These are phyloP conservation scores for Rhododendron henanense DNA, from an alignment of 148 eudicot species.

Conservation along the genomic window DNA sequence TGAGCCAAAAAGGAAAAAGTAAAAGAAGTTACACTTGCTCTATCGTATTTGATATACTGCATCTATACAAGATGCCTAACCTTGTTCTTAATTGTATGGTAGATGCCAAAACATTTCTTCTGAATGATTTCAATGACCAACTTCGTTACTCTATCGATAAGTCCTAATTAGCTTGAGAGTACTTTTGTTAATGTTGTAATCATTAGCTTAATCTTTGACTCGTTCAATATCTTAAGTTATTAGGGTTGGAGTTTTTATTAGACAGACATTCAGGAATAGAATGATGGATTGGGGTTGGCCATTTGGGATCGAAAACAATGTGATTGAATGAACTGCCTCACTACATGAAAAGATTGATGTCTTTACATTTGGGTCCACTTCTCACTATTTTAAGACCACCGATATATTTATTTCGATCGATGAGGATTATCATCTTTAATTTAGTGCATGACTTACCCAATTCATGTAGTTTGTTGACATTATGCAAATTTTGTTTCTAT, in stretches of 20 bases:
- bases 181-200: background rate
- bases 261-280: background rate
- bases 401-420: background rate
- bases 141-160: background rate
- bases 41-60: background rate
- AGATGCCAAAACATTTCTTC: background rate
- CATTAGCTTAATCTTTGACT: background rate
- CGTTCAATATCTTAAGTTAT: background rate
- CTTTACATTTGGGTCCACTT: background rate
- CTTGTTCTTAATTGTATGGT: background rate
- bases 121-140: background rate
- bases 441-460: background rate
- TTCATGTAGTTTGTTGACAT: background rate
- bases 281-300: background rate
- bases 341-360: background rate
- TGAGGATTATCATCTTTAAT: background rate
- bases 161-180: background rate
- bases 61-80: background rate
- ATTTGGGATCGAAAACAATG: background rate
- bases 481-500: background rate
- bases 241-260: background rate
- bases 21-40: background rate
- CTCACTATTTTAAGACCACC: background rate
- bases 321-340: background rate
- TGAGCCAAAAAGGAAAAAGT: background rate